A percentile compares a stretch with the other conserved stretches of the same genome.
phyloP scores from a whole-genome alignment of 2,329 filamentous ascomycete genomes.

The Colletotrichum karsti region DNA sequence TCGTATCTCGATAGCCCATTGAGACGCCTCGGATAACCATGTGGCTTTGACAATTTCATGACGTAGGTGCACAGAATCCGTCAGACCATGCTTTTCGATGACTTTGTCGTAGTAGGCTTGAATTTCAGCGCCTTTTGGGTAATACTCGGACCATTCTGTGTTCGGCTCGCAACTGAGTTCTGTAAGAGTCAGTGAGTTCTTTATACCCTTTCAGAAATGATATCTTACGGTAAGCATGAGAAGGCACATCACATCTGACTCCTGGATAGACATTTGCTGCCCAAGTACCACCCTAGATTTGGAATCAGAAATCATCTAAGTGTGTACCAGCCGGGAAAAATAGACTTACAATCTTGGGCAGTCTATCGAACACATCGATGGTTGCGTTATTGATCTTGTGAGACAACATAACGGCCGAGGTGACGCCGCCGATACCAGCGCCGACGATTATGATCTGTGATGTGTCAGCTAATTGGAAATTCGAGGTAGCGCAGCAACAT shows the following conservation, averaged over 20 bases:
- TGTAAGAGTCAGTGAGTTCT: not conserved
- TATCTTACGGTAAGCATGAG: constrained; percentile 30
- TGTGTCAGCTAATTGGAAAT: not conserved
- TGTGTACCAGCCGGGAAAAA: no score
- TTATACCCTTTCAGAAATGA: no score
- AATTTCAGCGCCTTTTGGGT: constrained; percentile 30
- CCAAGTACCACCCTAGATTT: constrained; percentile 23
- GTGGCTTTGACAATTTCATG: not conserved
- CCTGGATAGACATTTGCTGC: constrained; percentile 27
- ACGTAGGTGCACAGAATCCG: not conserved
- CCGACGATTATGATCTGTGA: constrained; percentile 40
- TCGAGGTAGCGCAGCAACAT: not conserved
- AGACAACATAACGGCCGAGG: constrained; percentile 27
- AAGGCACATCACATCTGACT: constrained; percentile 32
- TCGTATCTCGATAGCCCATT: not conserved
- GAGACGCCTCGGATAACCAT: not conserved
- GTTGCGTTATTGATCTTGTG: constrained; percentile 27
- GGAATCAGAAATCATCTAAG: not conserved
- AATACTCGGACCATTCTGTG: constrained; percentile 29
- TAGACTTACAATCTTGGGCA: not conserved
- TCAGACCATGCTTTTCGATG: not conserved
- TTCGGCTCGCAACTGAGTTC: constrained; percentile 30
- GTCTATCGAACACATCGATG: constrained; percentile 24
- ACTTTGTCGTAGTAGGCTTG: constrained; percentile 25
- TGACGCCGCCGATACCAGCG: constrained; percentile 60